Conservation (phyloP, 2,329 filamentous ascomycete species). For the Penicillium capsulatum region DNA sequence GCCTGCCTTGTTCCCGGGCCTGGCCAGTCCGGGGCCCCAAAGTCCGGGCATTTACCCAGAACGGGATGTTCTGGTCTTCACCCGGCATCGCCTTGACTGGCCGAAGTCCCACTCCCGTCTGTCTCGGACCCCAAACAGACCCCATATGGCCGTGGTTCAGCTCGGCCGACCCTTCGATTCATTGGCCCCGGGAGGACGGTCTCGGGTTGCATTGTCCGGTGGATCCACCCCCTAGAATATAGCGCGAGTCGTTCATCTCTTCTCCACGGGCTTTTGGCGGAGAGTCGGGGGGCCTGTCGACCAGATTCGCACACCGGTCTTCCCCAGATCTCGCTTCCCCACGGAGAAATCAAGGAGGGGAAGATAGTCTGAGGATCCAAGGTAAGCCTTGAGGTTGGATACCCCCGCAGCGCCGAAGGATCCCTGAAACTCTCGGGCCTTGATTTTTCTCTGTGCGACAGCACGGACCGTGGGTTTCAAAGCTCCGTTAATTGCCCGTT, state of each 20-base stretch:
- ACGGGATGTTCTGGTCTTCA: constrained; percentile 6
- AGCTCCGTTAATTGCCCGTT: constrained; percentile 5
- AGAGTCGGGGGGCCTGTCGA: neutral
- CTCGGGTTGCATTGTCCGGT: too few relatives aligned
- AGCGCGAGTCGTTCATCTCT: too few relatives aligned
- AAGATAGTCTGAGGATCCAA: too few relatives aligned
- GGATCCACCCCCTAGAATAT: too few relatives aligned
- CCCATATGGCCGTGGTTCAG: neutral
- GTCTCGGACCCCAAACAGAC: constrained; percentile 4
- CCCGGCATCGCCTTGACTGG: constrained; percentile 4
- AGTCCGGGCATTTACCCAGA: constrained; percentile 17
- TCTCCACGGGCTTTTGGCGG: neutral
- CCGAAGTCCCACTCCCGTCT: constrained; percentile 14
- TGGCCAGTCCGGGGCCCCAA: constrained; percentile 19
- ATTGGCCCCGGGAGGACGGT: too few relatives aligned
- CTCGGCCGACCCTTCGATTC: neutral
- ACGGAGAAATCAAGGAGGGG: too few relatives aligned
- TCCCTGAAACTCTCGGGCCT: too few relatives aligned
- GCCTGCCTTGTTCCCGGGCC: neutral
- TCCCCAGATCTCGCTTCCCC: constrained; percentile 1
- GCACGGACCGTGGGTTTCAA: constrained; percentile 1
- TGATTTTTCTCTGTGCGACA: neutral
- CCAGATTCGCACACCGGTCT: constrained; percentile 10
- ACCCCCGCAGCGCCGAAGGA: too few relatives aligned
- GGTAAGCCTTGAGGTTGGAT: too few relatives aligned